Conservation (phyloP, 306 rosid species). For the Malus orientalis region DNA sequence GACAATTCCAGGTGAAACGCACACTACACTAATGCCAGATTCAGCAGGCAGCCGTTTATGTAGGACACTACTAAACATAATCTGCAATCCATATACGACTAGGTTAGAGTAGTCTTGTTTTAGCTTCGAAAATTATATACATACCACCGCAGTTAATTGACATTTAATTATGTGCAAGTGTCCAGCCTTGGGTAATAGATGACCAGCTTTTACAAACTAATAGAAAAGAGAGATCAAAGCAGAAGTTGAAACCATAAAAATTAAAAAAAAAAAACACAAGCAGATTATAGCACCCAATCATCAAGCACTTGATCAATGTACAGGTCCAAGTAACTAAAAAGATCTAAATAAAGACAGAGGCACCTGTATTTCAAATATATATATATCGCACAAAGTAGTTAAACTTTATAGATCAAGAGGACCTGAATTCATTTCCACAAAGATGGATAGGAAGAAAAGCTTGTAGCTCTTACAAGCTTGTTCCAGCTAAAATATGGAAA, state of each 20-base stretch:
- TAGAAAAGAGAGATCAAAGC: neutral
- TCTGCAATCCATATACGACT: slow-evolving; percentile 40
- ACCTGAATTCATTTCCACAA: neutral
- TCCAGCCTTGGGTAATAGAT: neutral
- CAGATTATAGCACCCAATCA: neutral
- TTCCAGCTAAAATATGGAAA: neutral
- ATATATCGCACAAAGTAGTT: neutral
- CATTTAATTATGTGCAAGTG: slow-evolving; percentile 9
- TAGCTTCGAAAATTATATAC: slow-evolving; percentile 5
- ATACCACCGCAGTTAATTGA: slow-evolving; percentile 3
- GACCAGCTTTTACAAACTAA: slow-evolving; percentile 6
- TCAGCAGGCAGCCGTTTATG: slow-evolving; percentile 77
- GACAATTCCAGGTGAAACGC: slow-evolving; percentile 96
- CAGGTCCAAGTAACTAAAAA: neutral
- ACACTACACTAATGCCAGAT: slow-evolving; percentile 61
- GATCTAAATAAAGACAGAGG: neutral
- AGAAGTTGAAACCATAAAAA: neutral
- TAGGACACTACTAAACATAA: slow-evolving; percentile 90
- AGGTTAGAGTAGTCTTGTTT: neutral
- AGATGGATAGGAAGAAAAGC: neutral
- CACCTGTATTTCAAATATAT: neutral
- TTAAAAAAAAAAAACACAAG: neutral
- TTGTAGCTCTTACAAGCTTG: neutral
- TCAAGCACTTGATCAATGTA: neutral
- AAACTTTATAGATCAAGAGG: neutral